phyloP scores from a whole-genome alignment of 2,329 filamentous ascomycete species.

The Apiospora malaysiana region DNA sequence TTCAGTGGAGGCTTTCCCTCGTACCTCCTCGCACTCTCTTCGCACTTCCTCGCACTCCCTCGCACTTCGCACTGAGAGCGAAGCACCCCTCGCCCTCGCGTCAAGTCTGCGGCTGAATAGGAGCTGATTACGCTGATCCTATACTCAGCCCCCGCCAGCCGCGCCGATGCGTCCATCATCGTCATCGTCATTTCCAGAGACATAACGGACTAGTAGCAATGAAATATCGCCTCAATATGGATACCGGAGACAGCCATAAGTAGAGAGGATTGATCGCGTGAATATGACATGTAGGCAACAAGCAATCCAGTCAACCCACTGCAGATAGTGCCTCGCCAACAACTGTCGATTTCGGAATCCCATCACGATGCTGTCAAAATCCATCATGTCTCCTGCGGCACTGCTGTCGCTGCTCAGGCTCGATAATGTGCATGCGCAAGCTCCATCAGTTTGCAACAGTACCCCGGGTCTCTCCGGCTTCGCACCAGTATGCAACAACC shows the following conservation, averaged over 20 bases:
- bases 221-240: not conserved
- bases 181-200: not conserved
- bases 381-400: not conserved
- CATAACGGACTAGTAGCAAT: not conserved
- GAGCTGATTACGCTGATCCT: not conserved
- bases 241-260: not conserved
- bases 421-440: not conserved
- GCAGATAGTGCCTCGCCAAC: not conserved
- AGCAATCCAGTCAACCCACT: not conserved
- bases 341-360: not conserved
- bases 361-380: constrained; percentile 5
- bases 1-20: not conserved
- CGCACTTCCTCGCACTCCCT: not conserved
- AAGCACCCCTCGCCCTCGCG: not conserved
- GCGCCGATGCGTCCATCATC: not conserved
- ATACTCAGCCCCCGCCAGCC: not conserved
- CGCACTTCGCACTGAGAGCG: constrained; percentile 6
- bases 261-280: not conserved
- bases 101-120: not conserved
- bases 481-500: constrained; percentile 4
- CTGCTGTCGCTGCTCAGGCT: constrained; percentile 6
- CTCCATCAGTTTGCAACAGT: not conserved
- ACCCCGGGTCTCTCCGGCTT: not conserved
- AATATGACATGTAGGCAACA: not conserved
- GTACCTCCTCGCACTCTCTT: constrained; percentile 3